Evolutionary conservation across 2,329 filamentous ascomycete genomes (phyloP).

Genomic region (Ilyonectria robusta): DNA sequence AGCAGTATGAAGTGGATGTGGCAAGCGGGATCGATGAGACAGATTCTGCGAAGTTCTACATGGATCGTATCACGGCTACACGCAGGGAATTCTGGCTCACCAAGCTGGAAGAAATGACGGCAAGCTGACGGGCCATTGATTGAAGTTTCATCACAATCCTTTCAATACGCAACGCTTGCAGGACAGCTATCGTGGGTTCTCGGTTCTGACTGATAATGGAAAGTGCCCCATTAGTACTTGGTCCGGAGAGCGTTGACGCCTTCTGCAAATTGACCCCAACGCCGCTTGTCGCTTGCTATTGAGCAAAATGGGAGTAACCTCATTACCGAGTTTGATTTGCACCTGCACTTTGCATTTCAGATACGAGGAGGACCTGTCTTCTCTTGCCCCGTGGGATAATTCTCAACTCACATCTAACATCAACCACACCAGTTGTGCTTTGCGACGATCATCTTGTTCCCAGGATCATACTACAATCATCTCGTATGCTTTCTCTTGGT

Average conservation of each 20-base stretch:
- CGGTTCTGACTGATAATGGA: no score
- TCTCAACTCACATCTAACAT: not conserved
- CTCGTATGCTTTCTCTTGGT: not conserved
- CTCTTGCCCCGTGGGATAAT: not conserved
- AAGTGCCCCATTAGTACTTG: not conserved
- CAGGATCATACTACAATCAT: not conserved
- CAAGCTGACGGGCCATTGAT: no score
- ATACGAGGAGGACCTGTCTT: not conserved
- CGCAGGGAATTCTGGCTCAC: conserved; percentile 52
- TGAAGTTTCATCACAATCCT: no score
- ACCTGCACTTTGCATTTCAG: not conserved
- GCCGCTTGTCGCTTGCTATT: not conserved
- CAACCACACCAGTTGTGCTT: not conserved
- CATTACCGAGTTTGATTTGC: not conserved
- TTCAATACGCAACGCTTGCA: no score
- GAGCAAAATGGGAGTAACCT: not conserved
- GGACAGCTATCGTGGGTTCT: not conserved
- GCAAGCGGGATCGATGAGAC: conserved; percentile 37
- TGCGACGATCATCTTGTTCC: not conserved
- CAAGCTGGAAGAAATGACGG: conserved; percentile 35
- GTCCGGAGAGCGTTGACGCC: not conserved
- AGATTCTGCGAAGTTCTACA: conserved; percentile 50
- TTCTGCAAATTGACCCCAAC: not conserved
- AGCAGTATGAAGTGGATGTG: conserved; percentile 53
- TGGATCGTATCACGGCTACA: conserved; percentile 43